Base-by-base conservation (phyloP, 2,329 filamentous ascomycete genomes). In the Coniella lustricola region DNA sequence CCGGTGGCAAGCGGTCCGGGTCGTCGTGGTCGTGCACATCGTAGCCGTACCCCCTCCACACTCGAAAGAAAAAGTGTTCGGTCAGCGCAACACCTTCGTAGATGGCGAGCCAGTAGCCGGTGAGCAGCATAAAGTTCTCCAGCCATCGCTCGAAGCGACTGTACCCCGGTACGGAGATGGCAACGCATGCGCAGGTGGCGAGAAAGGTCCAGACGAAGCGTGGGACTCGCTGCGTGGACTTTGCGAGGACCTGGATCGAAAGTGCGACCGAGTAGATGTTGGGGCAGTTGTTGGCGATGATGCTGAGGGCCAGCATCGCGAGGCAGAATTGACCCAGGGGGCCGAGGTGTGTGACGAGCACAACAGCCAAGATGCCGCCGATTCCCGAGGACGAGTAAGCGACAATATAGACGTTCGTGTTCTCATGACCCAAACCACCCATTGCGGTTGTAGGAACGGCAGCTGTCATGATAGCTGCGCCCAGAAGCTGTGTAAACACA, bases 61-160 rank as follows among this genome's bases (percentile, higher is more conserved):
- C 73, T 58, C 77, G 79, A 71, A 84, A 87, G 60, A 85, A 57
- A 58, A 87, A 77, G 65, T 88, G 84, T 48, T 88, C 84, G 2
- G 73, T 68, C 16, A 87, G 62, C 1, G 77, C 70, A 54, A 88
- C 77, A 40, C 77, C 82, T 54, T 80, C 76, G 66, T 88, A 89
- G 57, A 88, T 85, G 41, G 83, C 79, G 2, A 88, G 72, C 84
- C 85, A 89, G 69, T 88, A 89, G 2, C 77, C 78, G 53, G 82
- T 81, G 44, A 82, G 61, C 52, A 78, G 65, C 79, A 88, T 85
- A 66, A 88, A 86, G 64, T 85, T 84, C 60, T 84, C 75, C 13
- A 88, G 71, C 3, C 84, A 75, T 7, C 63, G 60, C 55, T 81
- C 77, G 62, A 87, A 87, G 59, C 82, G 71, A 4, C 65, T 66